Base-by-base conservation (phyloP, 805 yeast genomes). In the Yamadazyma paraphyllophila region DNA sequence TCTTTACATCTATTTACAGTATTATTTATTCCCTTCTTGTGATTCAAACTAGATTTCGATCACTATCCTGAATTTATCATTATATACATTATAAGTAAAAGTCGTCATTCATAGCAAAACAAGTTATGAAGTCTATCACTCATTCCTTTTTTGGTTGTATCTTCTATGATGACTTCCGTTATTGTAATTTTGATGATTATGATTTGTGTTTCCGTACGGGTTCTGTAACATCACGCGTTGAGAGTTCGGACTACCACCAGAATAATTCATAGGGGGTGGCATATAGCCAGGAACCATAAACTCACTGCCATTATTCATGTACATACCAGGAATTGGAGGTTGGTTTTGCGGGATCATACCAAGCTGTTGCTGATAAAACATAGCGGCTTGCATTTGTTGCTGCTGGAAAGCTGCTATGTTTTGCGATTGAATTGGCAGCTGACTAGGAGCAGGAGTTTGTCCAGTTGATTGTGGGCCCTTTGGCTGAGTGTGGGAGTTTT, bases 321-420 rank as follows among this genome's bases (percentile, higher is more conserved):
- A 39, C 44, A 43, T 43, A 8, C 45, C 49, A n/a, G 45, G 43
- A 39, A 67, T 51, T 7, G 63, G 71, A 9, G 67, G 67, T 39
- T 63, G 67, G 3, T 66, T 67, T 12, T 65, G 66, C 2, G 71
- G 65, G 17, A 61, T 52, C 9, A 61, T 64, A 12, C 59, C 64
- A 34, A 59, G 54, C 39, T 54, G 60, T 47, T 66, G 72, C 43
- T 69, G 71, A 46, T 65, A 65, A 58, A 66, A 55, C 70, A 67
- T 65, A 13, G 72, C 70, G 11, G 67, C 67, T 30, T 61, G 68
- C 50, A 58, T 55, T 47, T 64, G 69, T 42, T 69, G 73, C 44
- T 66, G 72, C 44, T 65, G 71, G 48, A 60, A 62, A 3, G 43
- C 45, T 10, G 65, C 68, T 61, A 64, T 60, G 15, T 34, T 25